Base-by-base conservation (phyloP, 2,329 filamentous ascomycete genomes). In the Penicillium sp. region DNA sequence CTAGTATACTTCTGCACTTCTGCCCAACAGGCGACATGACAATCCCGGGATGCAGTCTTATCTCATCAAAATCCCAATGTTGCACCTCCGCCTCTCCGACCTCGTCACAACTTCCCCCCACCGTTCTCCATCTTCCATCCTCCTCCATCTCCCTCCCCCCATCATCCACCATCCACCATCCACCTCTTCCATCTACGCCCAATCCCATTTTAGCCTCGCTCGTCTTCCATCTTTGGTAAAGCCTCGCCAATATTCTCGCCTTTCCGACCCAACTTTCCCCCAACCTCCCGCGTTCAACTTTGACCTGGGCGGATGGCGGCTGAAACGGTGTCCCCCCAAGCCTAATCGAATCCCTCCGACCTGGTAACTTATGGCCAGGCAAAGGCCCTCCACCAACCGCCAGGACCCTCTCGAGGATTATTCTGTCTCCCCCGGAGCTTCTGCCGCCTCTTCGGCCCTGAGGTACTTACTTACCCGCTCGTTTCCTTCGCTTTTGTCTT, bases 301-400 rank as follows among this genome's bases (percentile, higher is more conserved):
- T 52, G 15, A 34, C 36, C 61, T 61, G 46, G 54, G 66, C 71
- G 71, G 65, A 77, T 77, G 75, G 75, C 74, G 68, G 67, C 71
- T 74, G 64, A 70, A 51, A 65, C 64, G 65, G 69, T 64, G 53
- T 61, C 53, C 58, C 64, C 60, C 58, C 67, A 62, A 58, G 69
- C 65, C 51, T 53, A 59, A 66, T 63, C 60, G 42, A 65, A 60
- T 33, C 34, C 21, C 61, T 64, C 62, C 61, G 65, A 67, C 55
- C 67, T 62, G 64, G 64, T 63, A 69, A 75, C 73, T 70, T 75
- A 77, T 77, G 75, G 74, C 73, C 71, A 75, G 71, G 65, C 73
- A 71, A 73, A 73, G 68, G 70, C 68, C 71, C 66, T 69, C 68
- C 67, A 61, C 65, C 70, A 68, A 71, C 65, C 70, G 69, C 63